Conservation (phyloP, 768 basidiomycete species). For the Naganishia vaughanmartiniae region DNA sequence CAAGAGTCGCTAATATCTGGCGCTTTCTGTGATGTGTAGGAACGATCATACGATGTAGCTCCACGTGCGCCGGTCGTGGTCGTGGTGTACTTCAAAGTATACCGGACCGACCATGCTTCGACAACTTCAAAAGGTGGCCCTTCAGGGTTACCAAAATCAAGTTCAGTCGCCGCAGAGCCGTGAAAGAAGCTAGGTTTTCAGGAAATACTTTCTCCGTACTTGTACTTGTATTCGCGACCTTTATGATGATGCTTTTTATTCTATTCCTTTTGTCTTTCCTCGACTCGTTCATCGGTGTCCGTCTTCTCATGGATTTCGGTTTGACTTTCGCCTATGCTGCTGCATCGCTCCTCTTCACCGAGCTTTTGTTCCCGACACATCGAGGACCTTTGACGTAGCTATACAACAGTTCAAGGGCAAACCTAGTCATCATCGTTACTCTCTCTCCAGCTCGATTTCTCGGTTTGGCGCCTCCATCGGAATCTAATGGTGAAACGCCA, state of each 20-base stretch:
- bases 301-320: conserved; percentile 58
- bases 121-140: neutral
- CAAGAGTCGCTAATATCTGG: neutral
- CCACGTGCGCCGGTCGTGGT: neutral
- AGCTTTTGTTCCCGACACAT: conserved; percentile 79
- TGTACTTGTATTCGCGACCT: too few species aligned
- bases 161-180: neutral
- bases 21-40: neutral
- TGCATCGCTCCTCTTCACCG: conserved; percentile 79
- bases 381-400: conserved; percentile 67
- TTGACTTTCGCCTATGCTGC: conserved; percentile 65
- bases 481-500: too few species aligned
- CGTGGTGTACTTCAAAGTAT: neutral
- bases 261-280: neutral
- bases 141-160: neutral
- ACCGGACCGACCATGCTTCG: neutral
- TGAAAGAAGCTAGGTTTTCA: conserved; percentile 4
- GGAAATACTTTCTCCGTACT: neutral
- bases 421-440: conserved; percentile 64
- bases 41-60: conserved; percentile 6
- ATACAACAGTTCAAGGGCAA: conserved; percentile 75
- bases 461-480: too few species aligned
- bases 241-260: too few species aligned
- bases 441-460: too few species aligned
- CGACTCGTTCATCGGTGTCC: conserved; percentile 37